Evolutionary conservation across 495 filamentous ascomycete species (phyloP).

Genomic region (Podospora conica): DNA sequence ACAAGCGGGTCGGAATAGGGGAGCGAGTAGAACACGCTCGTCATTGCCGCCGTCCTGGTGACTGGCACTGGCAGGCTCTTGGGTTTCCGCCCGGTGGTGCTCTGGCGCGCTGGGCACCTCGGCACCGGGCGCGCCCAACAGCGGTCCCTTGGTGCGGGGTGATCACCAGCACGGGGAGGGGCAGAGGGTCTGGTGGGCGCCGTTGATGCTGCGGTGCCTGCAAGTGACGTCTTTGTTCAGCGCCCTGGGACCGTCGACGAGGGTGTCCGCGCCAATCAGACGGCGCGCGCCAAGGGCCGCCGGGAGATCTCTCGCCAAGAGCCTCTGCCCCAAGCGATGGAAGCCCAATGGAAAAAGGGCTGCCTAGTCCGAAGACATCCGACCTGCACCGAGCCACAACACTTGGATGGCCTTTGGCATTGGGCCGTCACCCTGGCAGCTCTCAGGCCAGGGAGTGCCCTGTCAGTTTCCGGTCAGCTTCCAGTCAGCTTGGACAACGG

Average conservation of each 20-base stretch:
- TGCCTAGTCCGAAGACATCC: constrained; percentile 10
- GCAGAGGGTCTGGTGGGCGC: constrained; percentile 11
- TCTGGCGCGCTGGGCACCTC: background rate
- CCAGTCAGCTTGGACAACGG: constrained; percentile 1
- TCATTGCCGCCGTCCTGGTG: constrained; percentile 6
- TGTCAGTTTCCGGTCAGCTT: constrained; percentile 8
- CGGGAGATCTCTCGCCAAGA: constrained; percentile 16
- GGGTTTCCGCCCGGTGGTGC: background rate
- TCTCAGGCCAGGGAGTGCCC: constrained; percentile 2
- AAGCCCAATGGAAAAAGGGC: background rate
- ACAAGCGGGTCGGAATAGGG: background rate
- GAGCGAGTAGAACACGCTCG: background rate
- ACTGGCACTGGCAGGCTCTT: background rate
- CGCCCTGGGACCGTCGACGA: constrained; percentile 1
- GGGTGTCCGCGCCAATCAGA: constrained; percentile 12
- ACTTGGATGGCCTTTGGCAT: background rate
- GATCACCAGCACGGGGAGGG: constrained; percentile 15
- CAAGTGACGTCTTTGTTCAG: constrained; percentile 23
- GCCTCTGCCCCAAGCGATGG: background rate
- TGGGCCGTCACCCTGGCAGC: constrained; percentile 1
- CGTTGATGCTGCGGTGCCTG: constrained; percentile 20
- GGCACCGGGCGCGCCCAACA: background rate
- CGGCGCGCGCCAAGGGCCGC: constrained; percentile 4
- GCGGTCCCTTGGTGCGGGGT: constrained; percentile 19
- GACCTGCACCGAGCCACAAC: background rate